A percentile compares a stretch with the other conserved stretches of the same genome.
Conservation (phyloP, 2,329 filamentous ascomycete genomes). For the Penicillium sp. region DNA sequence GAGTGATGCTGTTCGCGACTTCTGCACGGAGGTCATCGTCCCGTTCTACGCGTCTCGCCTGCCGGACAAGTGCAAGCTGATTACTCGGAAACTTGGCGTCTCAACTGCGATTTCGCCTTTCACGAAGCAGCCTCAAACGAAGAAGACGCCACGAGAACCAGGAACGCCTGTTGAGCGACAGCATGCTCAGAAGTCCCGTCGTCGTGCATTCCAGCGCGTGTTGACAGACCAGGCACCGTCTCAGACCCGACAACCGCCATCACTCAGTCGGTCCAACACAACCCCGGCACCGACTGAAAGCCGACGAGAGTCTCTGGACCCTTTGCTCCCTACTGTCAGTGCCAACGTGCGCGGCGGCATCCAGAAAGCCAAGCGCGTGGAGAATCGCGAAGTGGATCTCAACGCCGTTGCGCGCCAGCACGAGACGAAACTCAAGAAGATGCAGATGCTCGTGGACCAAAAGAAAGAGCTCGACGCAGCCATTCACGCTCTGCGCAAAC, state of each 20-base stretch:
- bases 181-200: constrained; percentile 22
- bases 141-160: constrained; percentile 27
- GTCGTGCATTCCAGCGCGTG: constrained; percentile 39
- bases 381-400: constrained; percentile 44
- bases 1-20: constrained; percentile 42
- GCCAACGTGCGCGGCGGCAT: constrained; percentile 37
- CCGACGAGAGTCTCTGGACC: no score
- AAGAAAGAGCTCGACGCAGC: constrained; percentile 43
- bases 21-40: constrained; percentile 44
- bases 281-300: no score
- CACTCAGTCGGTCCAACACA: no score
- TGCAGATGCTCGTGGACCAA: constrained; percentile 39
- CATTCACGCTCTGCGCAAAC: constrained; percentile 41
- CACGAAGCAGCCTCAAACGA: no score
- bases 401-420: constrained; percentile 38
- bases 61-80: constrained; percentile 40
- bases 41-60: constrained; percentile 44
- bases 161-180: no score
- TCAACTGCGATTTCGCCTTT: no score
- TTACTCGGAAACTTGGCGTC: constrained; percentile 43
- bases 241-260: constrained; percentile 26
- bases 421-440: constrained; percentile 40
- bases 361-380: constrained; percentile 38
- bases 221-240: constrained; percentile 37
- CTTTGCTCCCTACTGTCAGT: constrained; percentile 29